Base-by-base conservation (phyloP, 2,329 filamentous ascomycete genomes). In the Xylariaceae sp. region DNA sequence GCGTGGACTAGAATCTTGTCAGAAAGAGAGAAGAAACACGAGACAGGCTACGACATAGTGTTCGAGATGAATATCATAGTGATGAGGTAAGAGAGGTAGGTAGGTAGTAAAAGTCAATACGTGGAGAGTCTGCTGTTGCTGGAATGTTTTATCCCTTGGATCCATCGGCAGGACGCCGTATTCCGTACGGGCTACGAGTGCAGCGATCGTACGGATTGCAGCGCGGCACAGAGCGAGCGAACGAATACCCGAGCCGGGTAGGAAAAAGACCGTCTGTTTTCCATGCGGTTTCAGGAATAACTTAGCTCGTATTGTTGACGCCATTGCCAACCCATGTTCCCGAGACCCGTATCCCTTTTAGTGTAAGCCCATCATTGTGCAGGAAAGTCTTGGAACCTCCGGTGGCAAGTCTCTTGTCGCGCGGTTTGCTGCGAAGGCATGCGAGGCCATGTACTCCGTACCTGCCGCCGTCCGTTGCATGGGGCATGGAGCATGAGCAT, bases 281-380 rank as follows among this genome's bases (percentile, higher is more conserved):
- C 18, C 13, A 49, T 44, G 34, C 11, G 15, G 37, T 55, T 41
- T 23, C 41, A n/a, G 10, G 35, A 13, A 34, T 45, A 45, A 45
- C 41, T 49, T 50, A 13, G 51, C 51, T 61, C 58, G 58, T 61
- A 58, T 58, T 57, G 56, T 63, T 59, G 55, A 61, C 61, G 58
- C 61, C 53, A 56, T 47, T 44, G 45, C 56, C 15, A 39, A 56
- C 47, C 53, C 58, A 58, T 54, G 58, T 56, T 57, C 53, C 55
- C 34, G 45, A 58, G 53, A 51, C 56, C 58, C 56, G 58, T 62
- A 61, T 58, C 55, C 51, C 15, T 55, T 47, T 44, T 49, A 18
- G 7, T 47, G 9, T 30, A 52, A 41, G 39, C 51, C 51, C 52
- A 58, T 50, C 57, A 48, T 62, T 50, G 56, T 60, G 60, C 10